Base-by-base conservation (phyloP, 108 stramenopile genomes). In the Asterionellopsis glacialis region DNA sequence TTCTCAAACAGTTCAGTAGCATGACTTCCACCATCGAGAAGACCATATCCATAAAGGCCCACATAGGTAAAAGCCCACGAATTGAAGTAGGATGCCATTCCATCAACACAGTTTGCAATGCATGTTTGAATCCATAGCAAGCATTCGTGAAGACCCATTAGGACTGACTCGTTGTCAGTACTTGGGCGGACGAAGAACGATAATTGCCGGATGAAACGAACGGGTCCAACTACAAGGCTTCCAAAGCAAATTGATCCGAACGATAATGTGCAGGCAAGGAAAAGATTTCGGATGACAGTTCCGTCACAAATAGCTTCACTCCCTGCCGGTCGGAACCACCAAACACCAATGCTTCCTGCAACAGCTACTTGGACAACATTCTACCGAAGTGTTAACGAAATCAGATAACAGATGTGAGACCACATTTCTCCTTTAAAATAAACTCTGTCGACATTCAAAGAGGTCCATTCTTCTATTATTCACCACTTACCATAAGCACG, bases 241-340 rank as follows among this genome's bases (percentile, higher is more conserved):
- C 93, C 95, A 50, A 84, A 93, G 73, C 92, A 93, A 64, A 96
- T 85, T 27, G 93, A 91, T 43, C 92, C 91, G 49, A 96, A 74
- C 23, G 81, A 82, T 33, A 69, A 85, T 42, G 87, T 73, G 16
- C 67, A 55, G 21, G 92, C 74, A 39, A 68, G 52, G 41, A 77
- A 56, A 45, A 92, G 74, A 22, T 81, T 61, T 48, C 47, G 47
- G 7, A 33, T 2, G 16, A 48, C 47, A 1, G 47, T 48, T 21
- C 21, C 47, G 47, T 48, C 47, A 9, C 47, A 48, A 21, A 48
- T 19, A 48, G 47, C 16, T 19, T 16, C 16, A 4, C 57, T 57
- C 11, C 56, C 71, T 13, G 67, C 69, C 0, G 55, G 53, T 11
- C 60, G 61, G 43, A 87, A 87, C 96, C 96, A 97, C 96, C 94